phyloP scores from a whole-genome alignment of 352 stramenopile species.

The Pythium brachiatum region DNA sequence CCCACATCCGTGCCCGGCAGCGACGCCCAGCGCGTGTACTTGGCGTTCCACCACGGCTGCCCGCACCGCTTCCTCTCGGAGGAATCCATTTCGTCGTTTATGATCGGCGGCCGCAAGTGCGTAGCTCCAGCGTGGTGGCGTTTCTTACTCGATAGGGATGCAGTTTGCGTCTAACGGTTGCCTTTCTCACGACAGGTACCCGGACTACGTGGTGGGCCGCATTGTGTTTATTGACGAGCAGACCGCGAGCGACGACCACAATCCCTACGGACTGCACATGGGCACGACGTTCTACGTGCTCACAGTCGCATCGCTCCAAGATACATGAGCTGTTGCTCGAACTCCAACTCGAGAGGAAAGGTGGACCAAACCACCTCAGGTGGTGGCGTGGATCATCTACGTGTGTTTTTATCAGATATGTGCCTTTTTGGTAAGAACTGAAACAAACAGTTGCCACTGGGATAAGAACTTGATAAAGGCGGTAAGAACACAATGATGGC shows the following conservation, averaged over 20 bases:
- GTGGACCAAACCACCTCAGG: no score
- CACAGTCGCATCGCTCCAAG: constrained; percentile 80
- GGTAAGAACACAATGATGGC: background rate
- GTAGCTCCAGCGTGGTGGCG: no score
- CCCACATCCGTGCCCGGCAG: constrained; percentile 78
- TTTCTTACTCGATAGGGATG: no score
- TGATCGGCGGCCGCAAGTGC: constrained; percentile 75
- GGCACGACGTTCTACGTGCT: constrained; percentile 86
- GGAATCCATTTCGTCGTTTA: constrained; percentile 88
- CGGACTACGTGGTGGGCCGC: constrained; percentile 83
- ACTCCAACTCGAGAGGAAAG: no score
- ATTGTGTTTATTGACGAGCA: constrained; percentile 89
- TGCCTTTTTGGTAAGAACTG: background rate
- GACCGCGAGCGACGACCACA: constrained; percentile 72
- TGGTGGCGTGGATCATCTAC: background rate
- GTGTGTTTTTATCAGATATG: background rate
- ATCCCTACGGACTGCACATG: constrained; percentile 74
- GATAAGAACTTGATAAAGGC: background rate
- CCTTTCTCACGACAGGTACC: constrained; percentile 47
- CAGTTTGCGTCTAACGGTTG: background rate
- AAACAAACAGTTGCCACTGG: background rate
- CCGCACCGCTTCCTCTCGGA: constrained; percentile 85
- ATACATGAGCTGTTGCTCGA: constrained; percentile 41
- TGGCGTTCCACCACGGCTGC: constrained; percentile 84
- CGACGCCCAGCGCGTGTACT: constrained; percentile 74